phyloP scores from a whole-genome alignment of 257 asterid species.

The Solanum verrucosum region DNA sequence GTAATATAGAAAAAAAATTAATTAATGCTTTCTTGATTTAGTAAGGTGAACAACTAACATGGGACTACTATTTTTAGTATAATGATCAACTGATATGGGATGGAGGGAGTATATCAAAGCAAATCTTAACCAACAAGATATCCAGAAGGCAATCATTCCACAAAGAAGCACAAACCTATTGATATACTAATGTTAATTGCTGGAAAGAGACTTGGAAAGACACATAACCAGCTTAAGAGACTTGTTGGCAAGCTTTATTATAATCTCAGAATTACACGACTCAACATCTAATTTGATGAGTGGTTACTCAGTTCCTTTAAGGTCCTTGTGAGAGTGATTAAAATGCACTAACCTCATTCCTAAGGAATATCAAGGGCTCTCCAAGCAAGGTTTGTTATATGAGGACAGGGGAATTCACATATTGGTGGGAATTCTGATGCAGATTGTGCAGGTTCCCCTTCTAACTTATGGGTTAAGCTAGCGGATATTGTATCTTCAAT shows the following conservation, averaged over 20 bases:
- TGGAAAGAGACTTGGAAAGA: neutral
- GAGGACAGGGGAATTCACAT: neutral
- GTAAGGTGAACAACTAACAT: neutral
- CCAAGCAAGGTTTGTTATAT: neutral
- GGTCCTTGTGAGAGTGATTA: neutral
- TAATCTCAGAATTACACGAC: neutral
- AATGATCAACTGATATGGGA: neutral
- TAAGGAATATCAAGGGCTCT: neutral
- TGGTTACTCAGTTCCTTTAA: neutral
- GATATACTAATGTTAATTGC: neutral
- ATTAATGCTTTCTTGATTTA: neutral
- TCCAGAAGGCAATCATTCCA: neutral
- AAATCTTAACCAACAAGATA: neutral
- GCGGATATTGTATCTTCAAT: neutral
- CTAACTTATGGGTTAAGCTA: neutral
- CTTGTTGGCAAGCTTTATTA: neutral
- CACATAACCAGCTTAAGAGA: neutral
- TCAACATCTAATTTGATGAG: neutral
- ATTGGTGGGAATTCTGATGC: neutral
- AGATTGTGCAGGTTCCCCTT: neutral
- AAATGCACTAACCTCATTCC: neutral
- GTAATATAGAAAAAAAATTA: neutral
- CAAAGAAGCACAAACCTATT: neutral
- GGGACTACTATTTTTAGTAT: neutral
- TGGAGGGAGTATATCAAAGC: neutral